These are phyloP conservation scores for Helianthus tuberosus DNA, from an alignment of 129 eudicot genomes.

Conservation along the genomic window DNA sequence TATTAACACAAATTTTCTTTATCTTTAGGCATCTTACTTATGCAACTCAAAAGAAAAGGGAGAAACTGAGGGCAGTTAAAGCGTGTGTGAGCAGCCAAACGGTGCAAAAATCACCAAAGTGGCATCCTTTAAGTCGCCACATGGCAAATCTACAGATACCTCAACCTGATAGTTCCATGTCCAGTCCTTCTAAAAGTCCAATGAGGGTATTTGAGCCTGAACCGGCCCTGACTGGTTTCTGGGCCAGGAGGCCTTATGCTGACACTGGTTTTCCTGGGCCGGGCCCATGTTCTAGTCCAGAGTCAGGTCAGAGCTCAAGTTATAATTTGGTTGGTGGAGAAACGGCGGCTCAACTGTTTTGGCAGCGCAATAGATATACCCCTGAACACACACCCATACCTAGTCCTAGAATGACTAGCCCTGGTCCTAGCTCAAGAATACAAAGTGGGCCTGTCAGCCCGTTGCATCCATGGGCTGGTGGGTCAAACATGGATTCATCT, in stretches of 20 bases:
- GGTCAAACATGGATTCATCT: constrained; percentile 34
- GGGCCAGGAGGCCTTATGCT: constrained; percentile 43
- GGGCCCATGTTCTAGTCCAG: constrained; percentile 65
- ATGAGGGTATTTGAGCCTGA: constrained; percentile 45
- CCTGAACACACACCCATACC: constrained; percentile 63
- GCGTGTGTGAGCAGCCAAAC: constrained; percentile 29
- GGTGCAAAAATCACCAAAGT: constrained; percentile 37
- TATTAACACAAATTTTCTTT: neutral
- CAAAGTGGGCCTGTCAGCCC: constrained; percentile 63
- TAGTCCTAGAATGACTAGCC: constrained; percentile 66
- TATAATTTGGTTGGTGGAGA: constrained; percentile 59
- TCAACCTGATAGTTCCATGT: constrained; percentile 48
- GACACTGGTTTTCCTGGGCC: constrained; percentile 42
- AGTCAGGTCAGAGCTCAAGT: constrained; percentile 58
- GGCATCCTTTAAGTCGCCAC: constrained; percentile 35
- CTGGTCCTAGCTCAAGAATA: constrained; percentile 55
- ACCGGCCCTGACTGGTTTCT: constrained; percentile 31
- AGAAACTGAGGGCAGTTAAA: constrained; percentile 35
- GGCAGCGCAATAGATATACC: constrained; percentile 58
- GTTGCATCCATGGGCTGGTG: constrained; percentile 49
- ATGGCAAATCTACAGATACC: constrained; percentile 52
- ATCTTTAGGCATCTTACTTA: constrained; percentile 19
- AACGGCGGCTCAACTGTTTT: constrained; percentile 37
- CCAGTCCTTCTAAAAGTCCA: constrained; percentile 73
- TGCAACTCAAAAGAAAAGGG: constrained; percentile 33